These are phyloP conservation scores for Wickerhamomyces chaumierensis DNA, from an alignment of 805 yeast species.

Conservation along the genomic window DNA sequence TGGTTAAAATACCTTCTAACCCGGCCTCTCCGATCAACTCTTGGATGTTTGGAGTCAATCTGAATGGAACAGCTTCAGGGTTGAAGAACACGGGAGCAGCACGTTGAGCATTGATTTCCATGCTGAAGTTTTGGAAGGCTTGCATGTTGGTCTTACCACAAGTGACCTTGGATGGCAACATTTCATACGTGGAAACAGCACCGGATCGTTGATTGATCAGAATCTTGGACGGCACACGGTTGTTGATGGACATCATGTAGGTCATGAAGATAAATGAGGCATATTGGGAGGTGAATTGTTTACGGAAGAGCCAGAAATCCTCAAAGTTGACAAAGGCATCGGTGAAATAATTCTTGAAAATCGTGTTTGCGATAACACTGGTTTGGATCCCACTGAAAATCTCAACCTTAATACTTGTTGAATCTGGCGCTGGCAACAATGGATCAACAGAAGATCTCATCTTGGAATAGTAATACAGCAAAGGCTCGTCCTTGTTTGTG, in stretches of 20 bases:
- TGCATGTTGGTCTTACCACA: slow-evolving; percentile 28
- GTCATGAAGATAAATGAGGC: slow-evolving; percentile 90
- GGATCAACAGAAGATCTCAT: slow-evolving; percentile 90
- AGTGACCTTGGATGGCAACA: slow-evolving; percentile 82
- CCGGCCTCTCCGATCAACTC: slow-evolving; percentile 89
- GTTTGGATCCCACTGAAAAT: slow-evolving; percentile 86
- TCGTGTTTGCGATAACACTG: slow-evolving; percentile 72
- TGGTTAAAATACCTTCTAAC: slow-evolving; percentile 83
- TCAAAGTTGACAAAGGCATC: slow-evolving; percentile 65
- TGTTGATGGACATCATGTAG: slow-evolving; percentile 86
- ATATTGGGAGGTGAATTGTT: slow-evolving; percentile 89
- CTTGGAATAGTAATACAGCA: slow-evolving; percentile 76
- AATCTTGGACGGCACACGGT: slow-evolving; percentile 89
- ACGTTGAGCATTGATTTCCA: slow-evolving; percentile 20
- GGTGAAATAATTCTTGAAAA: slow-evolving; percentile 69
- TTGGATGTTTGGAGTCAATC: slow-evolving; percentile 93
- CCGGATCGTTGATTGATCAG: slow-evolving; percentile 76
- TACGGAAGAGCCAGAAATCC: slow-evolving; percentile 95
- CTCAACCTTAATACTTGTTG: slow-evolving; percentile 80
- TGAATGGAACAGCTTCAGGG: slow-evolving; percentile 89
- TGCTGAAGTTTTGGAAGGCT: slow-evolving; percentile 24
- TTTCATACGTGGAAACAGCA: slow-evolving; percentile 85
- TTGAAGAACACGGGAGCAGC: slow-evolving; percentile 75
- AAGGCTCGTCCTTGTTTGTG: slow-evolving; percentile 79
- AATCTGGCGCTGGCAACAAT: slow-evolving; percentile 85